Evolutionary conservation across 345 rosid species (phyloP), one percentile per base, ranked within the genome.

Genomic region (Lumnitzera racemosa): DNA sequence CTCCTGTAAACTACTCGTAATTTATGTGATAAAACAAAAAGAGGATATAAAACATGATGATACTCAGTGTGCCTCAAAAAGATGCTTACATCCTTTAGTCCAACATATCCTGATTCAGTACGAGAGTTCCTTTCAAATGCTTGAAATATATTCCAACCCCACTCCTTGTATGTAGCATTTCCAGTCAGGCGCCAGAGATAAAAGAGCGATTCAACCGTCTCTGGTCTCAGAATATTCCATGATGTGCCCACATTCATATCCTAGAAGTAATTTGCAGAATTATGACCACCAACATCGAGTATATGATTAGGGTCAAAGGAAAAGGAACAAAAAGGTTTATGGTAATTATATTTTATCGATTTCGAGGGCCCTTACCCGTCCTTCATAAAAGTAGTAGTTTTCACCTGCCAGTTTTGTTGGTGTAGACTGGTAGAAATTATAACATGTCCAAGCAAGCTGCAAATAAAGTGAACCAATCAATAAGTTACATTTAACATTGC

Each of bases 401-500:
- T 95, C 99, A 58, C 98, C 99, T 0, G 99, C 96, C 59, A 95
- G 74, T 73, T 90, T 95, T 15, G 99, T 86, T 23, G 89, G 88
- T 49, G 99, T 88, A 36, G 89, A 86, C 66, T 86, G 96, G 74
- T 95, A 90, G 71, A 95, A 95, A 76, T 88, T 95, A 70, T 88
- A 95, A 78, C 99, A 95, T 15, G 99, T 95, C 96, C 96, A 88
- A 5, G 89, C 96, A 77, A 95, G 99, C 98, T 95, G 80, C 80
- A 70, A 23, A 56, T 13, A 55, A 48, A 48, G 41, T 14, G 5
- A 16, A 60, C 61, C 59, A 60, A 58, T 20, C 41, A 13, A 86
- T 89, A 81, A 88, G 91, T 91, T 88, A 74, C 76, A 69, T 16
- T 61, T 15, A 51, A 46, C 36, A 47, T 13, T 17, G 13, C 53